Evolutionary conservation across 495 filamentous ascomycete species (phyloP).

Genomic region (Hypoxylon crocopeplum): DNA sequence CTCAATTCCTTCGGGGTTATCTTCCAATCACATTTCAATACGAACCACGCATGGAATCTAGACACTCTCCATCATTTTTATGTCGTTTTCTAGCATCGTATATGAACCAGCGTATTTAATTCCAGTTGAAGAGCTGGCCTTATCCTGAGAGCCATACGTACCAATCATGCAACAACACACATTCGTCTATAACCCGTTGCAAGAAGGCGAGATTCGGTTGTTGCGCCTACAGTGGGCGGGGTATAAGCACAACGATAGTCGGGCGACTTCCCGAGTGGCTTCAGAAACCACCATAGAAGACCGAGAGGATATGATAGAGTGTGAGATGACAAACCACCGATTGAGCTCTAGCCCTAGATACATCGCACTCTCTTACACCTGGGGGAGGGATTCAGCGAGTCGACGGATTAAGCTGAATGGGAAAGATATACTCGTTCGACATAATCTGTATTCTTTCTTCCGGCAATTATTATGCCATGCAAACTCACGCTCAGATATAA

Average conservation of each 20-base stretch:
- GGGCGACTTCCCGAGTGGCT: too few species aligned
- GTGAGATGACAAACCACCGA: not conserved
- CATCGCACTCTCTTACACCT: slow-evolving; percentile 20
- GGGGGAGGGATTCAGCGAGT: slow-evolving; percentile 3
- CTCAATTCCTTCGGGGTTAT: not conserved
- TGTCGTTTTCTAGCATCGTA: too few species aligned
- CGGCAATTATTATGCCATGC: not conserved
- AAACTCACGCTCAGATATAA: not conserved
- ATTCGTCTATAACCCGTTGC: not conserved
- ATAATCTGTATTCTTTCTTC: slow-evolving; percentile 11
- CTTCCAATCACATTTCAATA: not conserved
- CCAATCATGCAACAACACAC: not conserved
- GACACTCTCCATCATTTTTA: too few species aligned
- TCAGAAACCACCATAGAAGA: not conserved
- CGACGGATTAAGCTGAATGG: slow-evolving; percentile 2
- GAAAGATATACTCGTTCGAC: not conserved
- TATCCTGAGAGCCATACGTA: too few species aligned
- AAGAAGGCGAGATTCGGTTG: not conserved
- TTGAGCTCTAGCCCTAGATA: not conserved
- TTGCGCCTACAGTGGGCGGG: not conserved
- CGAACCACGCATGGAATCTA: too few species aligned
- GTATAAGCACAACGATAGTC: too few species aligned
- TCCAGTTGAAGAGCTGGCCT: too few species aligned
- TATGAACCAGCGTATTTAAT: too few species aligned
- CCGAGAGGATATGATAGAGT: not conserved